Conservation (phyloP, 2,329 filamentous ascomycete genomes). For the Tolypocladium ovalisporum region DNA sequence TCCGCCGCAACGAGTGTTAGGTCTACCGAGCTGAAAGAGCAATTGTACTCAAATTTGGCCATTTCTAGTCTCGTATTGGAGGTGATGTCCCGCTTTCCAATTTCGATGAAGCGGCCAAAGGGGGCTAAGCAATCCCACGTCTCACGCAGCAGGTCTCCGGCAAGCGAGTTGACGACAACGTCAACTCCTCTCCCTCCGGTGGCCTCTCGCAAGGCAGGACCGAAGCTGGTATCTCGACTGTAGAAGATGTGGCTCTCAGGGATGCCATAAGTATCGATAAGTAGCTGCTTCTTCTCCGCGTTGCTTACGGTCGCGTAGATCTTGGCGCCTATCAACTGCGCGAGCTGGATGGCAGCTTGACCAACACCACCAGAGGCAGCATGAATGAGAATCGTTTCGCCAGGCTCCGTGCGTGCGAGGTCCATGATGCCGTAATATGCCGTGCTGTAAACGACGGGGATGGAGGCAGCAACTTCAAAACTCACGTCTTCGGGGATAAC, state of each 20-base stretch:
- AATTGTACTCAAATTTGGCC: constrained; percentile 35
- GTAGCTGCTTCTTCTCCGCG: constrained; percentile 21
- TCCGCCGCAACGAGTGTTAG: constrained; percentile 30
- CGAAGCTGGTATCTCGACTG: constrained; percentile 13
- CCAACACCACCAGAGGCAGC: constrained; percentile 26
- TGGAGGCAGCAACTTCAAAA: constrained; percentile 25
- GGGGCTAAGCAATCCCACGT: constrained; percentile 32
- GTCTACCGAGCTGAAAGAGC: constrained; percentile 34
- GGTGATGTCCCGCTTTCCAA: constrained; percentile 26
- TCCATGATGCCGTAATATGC: constrained; percentile 28
- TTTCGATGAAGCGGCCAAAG: constrained; percentile 35
- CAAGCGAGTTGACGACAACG: constrained; percentile 48
- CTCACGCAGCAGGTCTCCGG: constrained; percentile 28
- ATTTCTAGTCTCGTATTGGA: constrained; percentile 34
- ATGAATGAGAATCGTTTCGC: constrained; percentile 29
- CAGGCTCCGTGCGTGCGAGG: constrained; percentile 23
- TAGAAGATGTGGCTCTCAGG: constrained; percentile 19
- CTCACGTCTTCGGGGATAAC: constrained; percentile 25
- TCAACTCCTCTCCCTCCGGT: constrained; percentile 49
- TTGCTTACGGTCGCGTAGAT: constrained; percentile 31
- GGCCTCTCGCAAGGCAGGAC: constrained; percentile 5
- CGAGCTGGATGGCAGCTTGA: constrained; percentile 26
- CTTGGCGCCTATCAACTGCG: constrained; percentile 24
- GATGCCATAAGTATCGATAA: constrained; percentile 26
- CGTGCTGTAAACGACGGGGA: constrained; percentile 29